These are phyloP conservation scores for Brassica nigra DNA, from an alignment of 345 rosid species.

Conservation along the genomic window DNA sequence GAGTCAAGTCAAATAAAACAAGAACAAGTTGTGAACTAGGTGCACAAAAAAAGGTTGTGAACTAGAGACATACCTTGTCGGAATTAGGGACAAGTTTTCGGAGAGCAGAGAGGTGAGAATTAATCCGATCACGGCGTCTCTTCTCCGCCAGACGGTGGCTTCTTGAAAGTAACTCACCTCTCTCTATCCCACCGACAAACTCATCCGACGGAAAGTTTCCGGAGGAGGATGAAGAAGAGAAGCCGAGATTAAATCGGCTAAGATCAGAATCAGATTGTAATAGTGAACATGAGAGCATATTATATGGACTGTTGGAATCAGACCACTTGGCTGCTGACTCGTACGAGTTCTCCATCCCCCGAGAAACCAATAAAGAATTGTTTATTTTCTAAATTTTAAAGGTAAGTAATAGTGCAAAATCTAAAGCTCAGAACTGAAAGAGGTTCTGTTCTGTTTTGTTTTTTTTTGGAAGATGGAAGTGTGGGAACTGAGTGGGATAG, in stretches of 20 bases:
- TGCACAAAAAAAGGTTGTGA: too few relatives aligned
- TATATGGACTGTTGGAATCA: constrained; percentile 27
- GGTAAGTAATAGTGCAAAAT: background rate
- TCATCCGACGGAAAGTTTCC: constrained; percentile 14
- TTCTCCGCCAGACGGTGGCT: constrained; percentile 91
- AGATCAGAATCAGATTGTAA: constrained; percentile 34
- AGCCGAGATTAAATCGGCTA: constrained; percentile 28
- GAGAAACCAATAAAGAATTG: constrained; percentile 17
- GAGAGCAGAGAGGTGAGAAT: constrained; percentile 76
- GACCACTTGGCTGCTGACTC: constrained; percentile 38
- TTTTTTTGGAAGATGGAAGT: constrained; percentile 6
- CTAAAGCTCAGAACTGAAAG: background rate
- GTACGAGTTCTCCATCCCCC: constrained; percentile 30
- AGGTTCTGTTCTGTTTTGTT: background rate
- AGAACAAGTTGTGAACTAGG: background rate
- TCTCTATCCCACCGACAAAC: constrained; percentile 38
- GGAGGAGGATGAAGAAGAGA: constrained; percentile 28
- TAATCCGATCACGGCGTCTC: constrained; percentile 84
- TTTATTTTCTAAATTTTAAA: constrained; percentile 21
- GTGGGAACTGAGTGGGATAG: constrained; percentile 30
- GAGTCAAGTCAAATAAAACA: background rate
- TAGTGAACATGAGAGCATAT: constrained; percentile 33
- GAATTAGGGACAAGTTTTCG: constrained; percentile 88
- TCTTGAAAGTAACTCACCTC: constrained; percentile 33
- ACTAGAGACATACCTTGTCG: constrained; percentile 60